Conservation (phyloP, 768 basidiomycete genomes). For the Clitopilus hobsonii region DNA sequence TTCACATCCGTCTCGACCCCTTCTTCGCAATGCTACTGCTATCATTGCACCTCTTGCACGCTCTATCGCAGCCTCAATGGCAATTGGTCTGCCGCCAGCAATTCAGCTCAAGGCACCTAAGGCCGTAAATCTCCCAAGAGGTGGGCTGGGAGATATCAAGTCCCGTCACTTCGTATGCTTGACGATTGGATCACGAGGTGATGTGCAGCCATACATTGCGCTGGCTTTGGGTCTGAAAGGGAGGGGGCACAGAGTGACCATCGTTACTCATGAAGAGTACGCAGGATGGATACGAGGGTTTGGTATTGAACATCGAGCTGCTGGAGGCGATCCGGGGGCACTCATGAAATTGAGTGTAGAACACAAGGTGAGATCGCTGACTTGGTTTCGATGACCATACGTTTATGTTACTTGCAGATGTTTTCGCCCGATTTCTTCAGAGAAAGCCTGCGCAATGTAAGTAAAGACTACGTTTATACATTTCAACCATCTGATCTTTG, state of each 20-base stretch:
- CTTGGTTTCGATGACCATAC: background rate
- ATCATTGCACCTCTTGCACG: conserved; percentile 44
- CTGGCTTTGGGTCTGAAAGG: conserved; percentile 44
- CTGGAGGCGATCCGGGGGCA: conserved; percentile 66
- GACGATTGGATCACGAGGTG: conserved; percentile 63
- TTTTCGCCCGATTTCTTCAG: conserved; percentile 72
- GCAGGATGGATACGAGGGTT: conserved; percentile 54
- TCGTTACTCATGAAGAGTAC: conserved; percentile 56
- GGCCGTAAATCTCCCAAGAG: conserved; percentile 41
- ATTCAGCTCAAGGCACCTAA: conserved; percentile 33
- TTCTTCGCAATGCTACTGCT: conserved; percentile 24
- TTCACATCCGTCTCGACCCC: background rate
- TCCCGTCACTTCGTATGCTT: conserved; percentile 56
- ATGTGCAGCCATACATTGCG: conserved; percentile 62
- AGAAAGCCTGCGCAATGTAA: conserved; percentile 44
- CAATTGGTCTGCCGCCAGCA: conserved; percentile 21
- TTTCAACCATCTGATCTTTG: background rate
- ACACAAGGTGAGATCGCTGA: conserved; percentile 23
- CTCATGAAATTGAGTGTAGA: conserved; percentile 58
- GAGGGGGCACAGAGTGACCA: conserved; percentile 47
- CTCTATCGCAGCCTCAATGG: conserved; percentile 25
- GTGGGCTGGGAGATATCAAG: conserved; percentile 22
- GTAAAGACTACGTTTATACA: background rate
- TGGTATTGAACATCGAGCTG: conserved; percentile 53
- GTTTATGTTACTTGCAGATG: conserved; percentile 40